phyloP scores from a whole-genome alignment of 495 filamentous ascomycete genomes.

The Penicillium flavigenum region DNA sequence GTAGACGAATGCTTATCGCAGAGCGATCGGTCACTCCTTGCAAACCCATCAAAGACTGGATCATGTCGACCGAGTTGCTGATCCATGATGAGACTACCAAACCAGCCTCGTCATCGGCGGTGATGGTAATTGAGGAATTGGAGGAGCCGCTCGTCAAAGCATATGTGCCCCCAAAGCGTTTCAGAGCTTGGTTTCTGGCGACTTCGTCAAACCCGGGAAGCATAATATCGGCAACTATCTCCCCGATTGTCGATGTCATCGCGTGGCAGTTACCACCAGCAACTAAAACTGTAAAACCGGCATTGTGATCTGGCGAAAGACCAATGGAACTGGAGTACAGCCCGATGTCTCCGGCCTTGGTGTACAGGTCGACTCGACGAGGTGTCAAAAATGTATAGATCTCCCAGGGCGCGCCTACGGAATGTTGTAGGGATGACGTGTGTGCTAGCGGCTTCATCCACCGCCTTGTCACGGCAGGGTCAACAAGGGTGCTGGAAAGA shows the following conservation, averaged over 20 bases:
- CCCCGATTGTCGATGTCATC: conserved; percentile 20
- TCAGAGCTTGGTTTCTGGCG: conserved; percentile 39
- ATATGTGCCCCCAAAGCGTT: conserved; percentile 43
- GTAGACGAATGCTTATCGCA: conserved; percentile 41
- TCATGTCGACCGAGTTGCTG: conserved; percentile 41
- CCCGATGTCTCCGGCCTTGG: conserved; percentile 52
- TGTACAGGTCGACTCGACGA: conserved; percentile 52
- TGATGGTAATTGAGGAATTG: conserved; percentile 46
- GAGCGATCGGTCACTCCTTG: conserved; percentile 4
- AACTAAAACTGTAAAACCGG: conserved; percentile 51
- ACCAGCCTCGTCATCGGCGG: conserved; percentile 43
- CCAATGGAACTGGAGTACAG: conserved; percentile 47
- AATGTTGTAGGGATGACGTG: conserved; percentile 46
- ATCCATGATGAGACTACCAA: conserved; percentile 41
- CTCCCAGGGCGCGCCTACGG: conserved; percentile 60
- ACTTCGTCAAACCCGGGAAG: conserved; percentile 48
- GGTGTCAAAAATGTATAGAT: conserved; percentile 30
- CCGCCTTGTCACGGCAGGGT: conserved; percentile 44
- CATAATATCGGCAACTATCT: conserved; percentile 35
- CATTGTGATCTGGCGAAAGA: conserved; percentile 52
- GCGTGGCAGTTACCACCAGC: conserved; percentile 35
- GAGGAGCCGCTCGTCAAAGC: conserved; percentile 13
- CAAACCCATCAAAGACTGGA: conserved; percentile 27
- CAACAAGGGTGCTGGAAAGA: conserved; percentile 49
- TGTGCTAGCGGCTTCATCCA: conserved; percentile 58